Conservation (phyloP, 2,329 filamentous ascomycete genomes). For the Apiospora aurea region DNA sequence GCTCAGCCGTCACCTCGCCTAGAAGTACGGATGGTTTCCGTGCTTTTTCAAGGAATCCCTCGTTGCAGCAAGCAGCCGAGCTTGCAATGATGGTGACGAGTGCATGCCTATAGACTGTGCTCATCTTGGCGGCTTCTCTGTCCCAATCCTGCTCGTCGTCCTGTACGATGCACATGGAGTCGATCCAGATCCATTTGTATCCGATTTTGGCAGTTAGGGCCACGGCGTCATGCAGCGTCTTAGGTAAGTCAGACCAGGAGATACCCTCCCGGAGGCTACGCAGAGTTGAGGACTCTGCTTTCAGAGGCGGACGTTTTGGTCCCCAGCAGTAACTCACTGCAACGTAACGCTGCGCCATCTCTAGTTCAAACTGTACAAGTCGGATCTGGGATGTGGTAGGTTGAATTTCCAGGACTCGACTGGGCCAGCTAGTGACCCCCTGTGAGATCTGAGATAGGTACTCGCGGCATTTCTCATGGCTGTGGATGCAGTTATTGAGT, state of each 20-base stretch:
- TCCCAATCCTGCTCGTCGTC: constrained; percentile 21
- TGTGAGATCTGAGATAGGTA: neutral
- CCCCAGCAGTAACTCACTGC: constrained; percentile 30
- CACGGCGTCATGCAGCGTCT: constrained; percentile 25
- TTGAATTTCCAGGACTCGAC: constrained; percentile 25
- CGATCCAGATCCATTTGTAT: constrained; percentile 28
- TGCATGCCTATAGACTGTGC: constrained; percentile 30
- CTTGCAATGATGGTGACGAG: constrained; percentile 29
- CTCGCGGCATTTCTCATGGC: constrained; percentile 14
- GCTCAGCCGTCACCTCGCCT: neutral
- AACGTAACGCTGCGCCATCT: constrained; percentile 18
- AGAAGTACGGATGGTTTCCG: neutral
- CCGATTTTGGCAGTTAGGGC: constrained; percentile 22
- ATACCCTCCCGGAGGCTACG: neutral
- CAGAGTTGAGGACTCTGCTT: neutral
- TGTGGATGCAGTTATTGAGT: constrained; percentile 17
- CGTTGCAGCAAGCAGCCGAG: constrained; percentile 23
- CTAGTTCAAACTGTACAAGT: constrained; percentile 13
- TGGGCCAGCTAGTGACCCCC: neutral
- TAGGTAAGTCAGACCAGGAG: constrained; percentile 25
- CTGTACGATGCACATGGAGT: constrained; percentile 32
- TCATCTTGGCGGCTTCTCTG: constrained; percentile 32
- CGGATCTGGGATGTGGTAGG: neutral
- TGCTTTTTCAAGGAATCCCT: constrained; percentile 9
- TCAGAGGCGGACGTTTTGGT: neutral